phyloP scores from a whole-genome alignment of 2,329 filamentous ascomycete genomes.

The Stachybotrys echinatus region DNA sequence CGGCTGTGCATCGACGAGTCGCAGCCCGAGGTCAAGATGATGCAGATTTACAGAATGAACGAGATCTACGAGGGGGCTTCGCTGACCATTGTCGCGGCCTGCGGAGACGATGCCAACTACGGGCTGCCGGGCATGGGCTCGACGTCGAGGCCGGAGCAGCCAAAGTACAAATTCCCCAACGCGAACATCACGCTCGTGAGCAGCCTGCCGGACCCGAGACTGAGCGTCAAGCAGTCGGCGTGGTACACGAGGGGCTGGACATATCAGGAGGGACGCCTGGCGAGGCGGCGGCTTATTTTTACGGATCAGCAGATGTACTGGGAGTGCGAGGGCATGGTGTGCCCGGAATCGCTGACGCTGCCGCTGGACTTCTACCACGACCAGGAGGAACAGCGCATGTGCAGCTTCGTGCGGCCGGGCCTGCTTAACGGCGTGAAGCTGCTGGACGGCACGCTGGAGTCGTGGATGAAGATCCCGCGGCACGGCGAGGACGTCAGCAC shows the following conservation, averaged over 20 bases:
- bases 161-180: conserved; percentile 25
- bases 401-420: conserved; percentile 27
- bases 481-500: conserved; percentile 23
- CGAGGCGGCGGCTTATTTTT: conserved; percentile 30
- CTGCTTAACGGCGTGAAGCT: conserved; percentile 28
- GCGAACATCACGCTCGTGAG: conserved; percentile 25
- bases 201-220: conserved; percentile 21
- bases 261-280: conserved; percentile 31
- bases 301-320: conserved; percentile 34
- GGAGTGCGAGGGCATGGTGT: conserved; percentile 32
- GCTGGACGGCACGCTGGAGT: conserved; percentile 28
- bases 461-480: conserved; percentile 24
- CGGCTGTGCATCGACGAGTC: conserved; percentile 25
- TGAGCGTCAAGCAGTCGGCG: conserved; percentile 21
- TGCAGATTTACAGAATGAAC: conserved; percentile 30
- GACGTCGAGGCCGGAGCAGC: conserved; percentile 18
- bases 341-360: conserved; percentile 25
- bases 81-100: conserved; percentile 32
- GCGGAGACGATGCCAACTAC: conserved; percentile 23
- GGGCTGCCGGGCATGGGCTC: conserved; percentile 28
- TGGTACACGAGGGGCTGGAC: conserved; percentile 34
- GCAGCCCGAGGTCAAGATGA: conserved; percentile 14
- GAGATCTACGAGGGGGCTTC: conserved; percentile 27
- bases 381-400: conserved; percentile 25
- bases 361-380: conserved; percentile 26